Evolutionary conservation across 2,329 filamentous ascomycete species (phyloP), one percentile per base, ranked within the genome.

Genomic region (Fusarium sp.): DNA sequence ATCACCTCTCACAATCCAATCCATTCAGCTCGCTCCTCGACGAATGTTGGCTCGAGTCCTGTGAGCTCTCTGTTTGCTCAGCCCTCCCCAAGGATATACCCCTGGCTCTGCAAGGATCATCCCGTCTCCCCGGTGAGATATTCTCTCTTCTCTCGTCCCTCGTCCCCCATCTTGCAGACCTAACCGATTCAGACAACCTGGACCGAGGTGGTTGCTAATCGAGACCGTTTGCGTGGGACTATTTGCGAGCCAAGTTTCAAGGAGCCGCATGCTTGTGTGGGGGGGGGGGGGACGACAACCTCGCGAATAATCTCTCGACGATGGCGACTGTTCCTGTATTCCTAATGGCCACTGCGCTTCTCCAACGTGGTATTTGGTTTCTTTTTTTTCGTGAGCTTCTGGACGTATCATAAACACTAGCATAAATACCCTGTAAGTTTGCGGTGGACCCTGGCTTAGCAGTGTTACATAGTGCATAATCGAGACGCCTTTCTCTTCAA

Each of bases 101-200:
- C 41, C 31, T 49, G 52, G 11, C 7, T 4, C 13, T 21, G 6
- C 52, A 36, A 18, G n/a, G 25, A 15, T 31, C 9, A 11, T 18
- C 10, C 56, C 56, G 36, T 6, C 14, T 42, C 35, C 42, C 42
- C 52, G 36, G 35, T 31, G 41, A 20, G 36, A 42, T 49, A 18
- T 57, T 48, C 2, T 31, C 57, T 62, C 58, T 62, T 62, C 23
- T 18, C 59, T 45, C 58, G 25, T 63, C 31, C n/a, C n/a, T n/a
- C n/a, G n/a, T n/a, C n/a, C n/a, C 14, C 25, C 15, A 29, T 47
- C 40, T 14, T 25, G 6, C 8, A 18, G 18, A 29, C 27, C 21
- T 10, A 20, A 0, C 43, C 21, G 23, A 41, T 50, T 52, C 13
- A 17, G 49, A 42, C 29, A 20, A 8, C 31, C 1, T 8, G 11